Evolutionary conservation across 139 green algal genomes (phyloP).

Genomic region (Closterium sp.): DNA sequence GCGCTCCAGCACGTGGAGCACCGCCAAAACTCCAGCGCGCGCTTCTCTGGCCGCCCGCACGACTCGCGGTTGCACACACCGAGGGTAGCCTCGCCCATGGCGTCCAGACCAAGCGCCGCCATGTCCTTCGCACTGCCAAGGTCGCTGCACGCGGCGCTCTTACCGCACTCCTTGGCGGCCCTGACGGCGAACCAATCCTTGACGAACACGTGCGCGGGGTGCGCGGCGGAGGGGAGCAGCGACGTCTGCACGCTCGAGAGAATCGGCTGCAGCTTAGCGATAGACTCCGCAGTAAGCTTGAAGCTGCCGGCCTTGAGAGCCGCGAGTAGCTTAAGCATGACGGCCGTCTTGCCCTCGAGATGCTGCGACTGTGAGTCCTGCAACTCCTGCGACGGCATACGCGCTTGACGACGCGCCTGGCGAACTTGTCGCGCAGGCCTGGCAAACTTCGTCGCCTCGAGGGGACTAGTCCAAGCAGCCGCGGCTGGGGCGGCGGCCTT

Average conservation of each 20-base stretch:
- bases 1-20: constrained; percentile 33
- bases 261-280: not conserved
- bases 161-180: not conserved
- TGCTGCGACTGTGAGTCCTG: not conserved
- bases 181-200: not conserved
- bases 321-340: not conserved
- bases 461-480: not conserved
- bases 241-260: not conserved
- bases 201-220: not conserved
- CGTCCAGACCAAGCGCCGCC: too few species aligned
- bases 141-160: not conserved
- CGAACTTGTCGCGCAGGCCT: not conserved
- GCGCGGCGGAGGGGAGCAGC: not conserved
- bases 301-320: not conserved
- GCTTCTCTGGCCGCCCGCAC: constrained; percentile 38
- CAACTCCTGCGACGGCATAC: not conserved
- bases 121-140: not conserved
- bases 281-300: not conserved
- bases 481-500: too few species aligned
- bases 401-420: not conserved
- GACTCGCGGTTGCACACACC: constrained; percentile 14
- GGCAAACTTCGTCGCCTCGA: not conserved
- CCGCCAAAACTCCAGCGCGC: constrained; percentile 43
- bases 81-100: not conserved
- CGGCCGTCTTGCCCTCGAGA: not conserved